Evolutionary conservation across 768 basidiomycete species (phyloP), one percentile per base, ranked within the genome.

Genomic region (Strobilomyces confusus): DNA sequence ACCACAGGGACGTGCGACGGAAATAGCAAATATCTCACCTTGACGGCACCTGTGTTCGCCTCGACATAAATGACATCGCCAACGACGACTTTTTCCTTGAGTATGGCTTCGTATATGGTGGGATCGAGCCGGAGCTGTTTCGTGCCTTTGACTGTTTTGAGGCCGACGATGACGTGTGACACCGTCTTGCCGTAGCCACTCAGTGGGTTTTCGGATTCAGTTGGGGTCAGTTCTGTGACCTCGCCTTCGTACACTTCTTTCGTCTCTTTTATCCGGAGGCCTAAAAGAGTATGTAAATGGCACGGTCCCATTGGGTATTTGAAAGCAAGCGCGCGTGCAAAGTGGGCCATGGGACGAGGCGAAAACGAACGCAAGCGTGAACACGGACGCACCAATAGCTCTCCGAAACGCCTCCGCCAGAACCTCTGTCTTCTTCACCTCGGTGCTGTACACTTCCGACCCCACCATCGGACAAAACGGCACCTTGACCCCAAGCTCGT

Each of bases 391-490:
- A 93, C 95, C 95, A 56, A 99, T 99, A 13, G 97, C 95, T 61
- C 97, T 76, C 53, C 95, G 80, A 72, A 98, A 98, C 34, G 86
- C 83, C 70, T 98, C 95, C 44, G 94, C 92, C 19, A 99, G 75
- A 5, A 98, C 95, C 67, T 98, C 97, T 2, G 97, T 98, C 80
- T 99, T 99, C 77, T 98, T 98, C 52, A 99, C 94, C 71, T 98
- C 95, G 3, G 90, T 85, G 37, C 87, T 91, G 67, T 97, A 98
- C 56, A 98, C 97, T 72, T 99, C 97, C 19, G 86, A 89, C 0
- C 97, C 97, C 40, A 98, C 97, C 92, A 98, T 98, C 5, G 94
- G 93, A 69, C 95, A 98, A 68, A 99, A 98, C 0, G 97, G 97
- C 1, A 98, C 95, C 64, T 97, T 97, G 20, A 81, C 74, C 0